Base-by-base conservation (phyloP, 805 yeast genomes). In the Candida maris region DNA sequence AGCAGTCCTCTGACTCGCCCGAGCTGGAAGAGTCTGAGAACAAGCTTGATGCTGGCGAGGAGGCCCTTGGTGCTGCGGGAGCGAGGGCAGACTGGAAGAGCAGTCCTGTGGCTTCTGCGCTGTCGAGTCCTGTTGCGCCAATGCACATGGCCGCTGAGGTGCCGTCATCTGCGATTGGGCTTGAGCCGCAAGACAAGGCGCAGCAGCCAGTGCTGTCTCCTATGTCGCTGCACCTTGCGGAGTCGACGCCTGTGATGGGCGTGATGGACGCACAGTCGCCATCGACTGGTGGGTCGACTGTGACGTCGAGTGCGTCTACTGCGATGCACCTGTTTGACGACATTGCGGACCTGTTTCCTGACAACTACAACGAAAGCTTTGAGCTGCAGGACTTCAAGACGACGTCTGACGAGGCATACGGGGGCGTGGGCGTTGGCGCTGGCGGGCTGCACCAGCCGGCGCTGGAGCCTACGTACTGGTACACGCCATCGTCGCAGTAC, bases 401-500 rank as follows among this genome's bases (percentile, higher is more conserved):
- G 18, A 6, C 21, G 7, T 9, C 34, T 4, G 27, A 34, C 15
- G 34, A 15, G 10, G n/a, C n/a, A n/a, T n/a, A n/a, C n/a, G n/a
- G n/a, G n/a, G n/a, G n/a, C n/a, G n/a, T n/a, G n/a, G n/a, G n/a
- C n/a, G 20, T 30, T 20, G 28, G 14, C n/a, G 12, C 14, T 19
- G 25, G 7, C 14, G 12, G 6, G 31, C 16, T 10, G 15, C 17
- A 15, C 6, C 32, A 23, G 27, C n/a, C 34, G 2, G 34, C 25
- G 12, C 16, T 14, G 6, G 35, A 35, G 5, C 28, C 34, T 9
- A 9, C 25, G 13, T 39, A 41, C 26, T 39, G 36, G 10, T 46
- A 46, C 37, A 38, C 48, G 7, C 51, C 51, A 6, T 43, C 46
- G 19, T 32, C 35, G 32, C 39, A 44, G 13, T 44, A 44, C 39